A percentile compares a stretch with the other conserved stretches of the same genome.
phyloP scores from a whole-genome alignment of 352 stramenopile species.

The Lagenidium giganteum region DNA sequence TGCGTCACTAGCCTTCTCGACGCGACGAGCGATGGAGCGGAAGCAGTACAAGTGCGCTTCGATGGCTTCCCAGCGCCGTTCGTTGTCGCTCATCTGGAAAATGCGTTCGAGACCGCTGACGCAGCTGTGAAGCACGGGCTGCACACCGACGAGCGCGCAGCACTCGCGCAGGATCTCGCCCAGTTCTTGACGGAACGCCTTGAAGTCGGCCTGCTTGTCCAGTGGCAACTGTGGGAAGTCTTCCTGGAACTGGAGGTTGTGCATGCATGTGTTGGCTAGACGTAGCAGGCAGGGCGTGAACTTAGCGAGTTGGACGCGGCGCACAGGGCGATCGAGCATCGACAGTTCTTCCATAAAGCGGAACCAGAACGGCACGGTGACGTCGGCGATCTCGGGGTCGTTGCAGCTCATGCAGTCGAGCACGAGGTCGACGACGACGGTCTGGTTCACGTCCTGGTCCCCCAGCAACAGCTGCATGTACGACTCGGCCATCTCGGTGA shows the following conservation, averaged over 20 bases:
- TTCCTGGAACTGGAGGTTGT: slow-evolving; percentile 74
- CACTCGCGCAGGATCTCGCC: slow-evolving; percentile 80
- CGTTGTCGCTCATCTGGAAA: slow-evolving; percentile 37
- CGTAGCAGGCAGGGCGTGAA: slow-evolving; percentile 51
- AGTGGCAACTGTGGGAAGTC: slow-evolving; percentile 51
- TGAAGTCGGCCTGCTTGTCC: slow-evolving; percentile 83
- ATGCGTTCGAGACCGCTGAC: slow-evolving; percentile 68
- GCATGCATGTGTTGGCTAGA: slow-evolving; percentile 68
- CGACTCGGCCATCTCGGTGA: slow-evolving; percentile 87
- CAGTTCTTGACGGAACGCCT: slow-evolving; percentile 70
- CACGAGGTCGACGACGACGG: slow-evolving; percentile 74
- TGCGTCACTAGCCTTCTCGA: slow-evolving; percentile 46
- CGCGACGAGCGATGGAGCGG: slow-evolving; percentile 74
- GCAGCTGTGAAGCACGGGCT: slow-evolving; percentile 70
- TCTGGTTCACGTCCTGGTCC: slow-evolving; percentile 48
- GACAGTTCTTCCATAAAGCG: slow-evolving; percentile 46
- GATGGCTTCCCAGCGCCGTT: slow-evolving; percentile 67
- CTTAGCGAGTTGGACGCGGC: slow-evolving; percentile 30
- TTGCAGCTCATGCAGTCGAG: slow-evolving; percentile 84
- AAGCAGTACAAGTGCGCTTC: slow-evolving; percentile 83
- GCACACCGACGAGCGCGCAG: slow-evolving; percentile 64
- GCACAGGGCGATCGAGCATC: too few relatives aligned
- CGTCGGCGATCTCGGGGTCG: slow-evolving; percentile 73
- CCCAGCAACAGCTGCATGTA: slow-evolving; percentile 80
- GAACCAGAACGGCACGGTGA: slow-evolving; percentile 86